Conservation (phyloP, 176 grass and related monocot species). For the Paspalum notatum region DNA sequence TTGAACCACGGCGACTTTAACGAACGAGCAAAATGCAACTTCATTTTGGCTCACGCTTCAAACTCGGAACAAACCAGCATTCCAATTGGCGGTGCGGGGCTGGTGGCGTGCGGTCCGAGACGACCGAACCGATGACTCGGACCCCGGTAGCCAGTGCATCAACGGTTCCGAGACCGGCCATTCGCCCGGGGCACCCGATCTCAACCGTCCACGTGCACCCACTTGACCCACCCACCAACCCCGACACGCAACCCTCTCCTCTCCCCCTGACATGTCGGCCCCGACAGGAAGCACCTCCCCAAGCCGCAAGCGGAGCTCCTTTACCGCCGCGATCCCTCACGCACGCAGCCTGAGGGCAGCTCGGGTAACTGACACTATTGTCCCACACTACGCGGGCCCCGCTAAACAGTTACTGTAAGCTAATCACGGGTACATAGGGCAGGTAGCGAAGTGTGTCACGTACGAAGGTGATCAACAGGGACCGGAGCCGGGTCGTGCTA, state of each 20-base stretch:
- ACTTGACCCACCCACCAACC: constrained; percentile 28
- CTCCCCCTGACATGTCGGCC: constrained; percentile 22
- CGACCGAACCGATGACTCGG: constrained; percentile 7
- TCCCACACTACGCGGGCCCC: accelerated
- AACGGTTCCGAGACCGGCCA: not conserved
- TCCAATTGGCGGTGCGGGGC: not conserved
- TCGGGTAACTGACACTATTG: not conserved
- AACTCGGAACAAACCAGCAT: not conserved
- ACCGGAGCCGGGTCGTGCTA: not conserved
- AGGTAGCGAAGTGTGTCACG: constrained; percentile 19
- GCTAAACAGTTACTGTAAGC: accelerated
- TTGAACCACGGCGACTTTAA: too few relatives aligned
- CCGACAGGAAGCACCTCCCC: not conserved
- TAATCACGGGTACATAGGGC: not conserved
- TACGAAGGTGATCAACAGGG: not conserved
- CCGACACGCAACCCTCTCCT: constrained; percentile 38
- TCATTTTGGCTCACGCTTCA: too few relatives aligned
- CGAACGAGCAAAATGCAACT: too few relatives aligned
- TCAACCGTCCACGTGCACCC: not conserved
- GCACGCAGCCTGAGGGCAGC: not conserved
- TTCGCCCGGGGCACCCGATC: not conserved
- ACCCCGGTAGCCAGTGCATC: not conserved
- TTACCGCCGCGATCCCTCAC: constrained; percentile 1
- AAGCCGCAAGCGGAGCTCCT: too few relatives aligned
- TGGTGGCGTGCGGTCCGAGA: constrained; percentile 15